Evolutionary conservation across 164 flowering plant genomes (phyloP).

Genomic region (Macadamia tetraphylla): DNA sequence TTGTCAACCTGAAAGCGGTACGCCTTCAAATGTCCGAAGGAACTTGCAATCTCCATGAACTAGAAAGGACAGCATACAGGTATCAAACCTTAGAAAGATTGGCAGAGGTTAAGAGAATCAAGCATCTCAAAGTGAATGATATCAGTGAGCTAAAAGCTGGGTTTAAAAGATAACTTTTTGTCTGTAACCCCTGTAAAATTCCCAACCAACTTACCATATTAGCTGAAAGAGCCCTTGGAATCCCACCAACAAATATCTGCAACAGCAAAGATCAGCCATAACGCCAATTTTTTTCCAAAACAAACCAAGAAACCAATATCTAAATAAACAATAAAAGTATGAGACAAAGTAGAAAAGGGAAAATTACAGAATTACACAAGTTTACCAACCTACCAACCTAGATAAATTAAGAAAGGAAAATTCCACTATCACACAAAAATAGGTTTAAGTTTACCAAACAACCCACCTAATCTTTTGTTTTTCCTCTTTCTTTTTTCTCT

Average conservation of each 20-base stretch:
- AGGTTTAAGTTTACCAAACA: too few species aligned
- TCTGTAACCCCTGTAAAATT: not conserved
- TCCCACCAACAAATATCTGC: slow-evolving; percentile 92
- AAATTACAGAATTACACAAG: too few species aligned
- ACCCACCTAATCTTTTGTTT: too few species aligned
- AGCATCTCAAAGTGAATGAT: too few species aligned
- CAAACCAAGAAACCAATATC: not conserved
- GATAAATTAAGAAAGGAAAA: too few species aligned
- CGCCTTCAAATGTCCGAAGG: slow-evolving; percentile 81
- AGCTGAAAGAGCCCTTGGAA: slow-evolving; percentile 62
- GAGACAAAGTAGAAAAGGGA: too few species aligned
- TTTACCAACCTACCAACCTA: too few species aligned
- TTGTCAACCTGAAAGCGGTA: slow-evolving; percentile 47
- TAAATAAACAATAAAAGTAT: not conserved
- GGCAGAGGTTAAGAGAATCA: not conserved
- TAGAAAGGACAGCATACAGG: slow-evolving; percentile 17
- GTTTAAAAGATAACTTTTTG: not conserved
- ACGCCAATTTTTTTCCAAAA: too few species aligned
- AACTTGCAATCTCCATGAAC: slow-evolving; percentile 77
- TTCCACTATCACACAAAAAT: too few species aligned
- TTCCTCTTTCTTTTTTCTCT: too few species aligned
- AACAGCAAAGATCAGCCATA: slow-evolving; percentile 7
- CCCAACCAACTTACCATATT: slow-evolving; percentile 57
- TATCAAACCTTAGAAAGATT: not conserved
- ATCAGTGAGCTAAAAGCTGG: too few species aligned